These are phyloP conservation scores for Dictyostelium intermedium DNA, from an alignment of 78 protist species.

Conservation along the genomic window DNA sequence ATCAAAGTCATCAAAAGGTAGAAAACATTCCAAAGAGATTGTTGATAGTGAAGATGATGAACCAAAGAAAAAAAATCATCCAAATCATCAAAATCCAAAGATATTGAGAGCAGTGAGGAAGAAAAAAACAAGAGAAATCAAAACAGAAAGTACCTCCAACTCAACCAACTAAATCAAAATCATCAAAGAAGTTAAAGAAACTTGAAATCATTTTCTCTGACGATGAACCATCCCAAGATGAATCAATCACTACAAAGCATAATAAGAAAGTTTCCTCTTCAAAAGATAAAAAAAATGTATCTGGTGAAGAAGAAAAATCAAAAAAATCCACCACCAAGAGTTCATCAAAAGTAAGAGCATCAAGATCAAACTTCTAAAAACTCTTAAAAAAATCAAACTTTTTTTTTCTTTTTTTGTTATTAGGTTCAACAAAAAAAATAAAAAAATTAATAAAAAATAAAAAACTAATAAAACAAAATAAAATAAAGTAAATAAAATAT, in stretches of 20 bases:
- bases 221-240: neutral
- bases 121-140: neutral
- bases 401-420: neutral
- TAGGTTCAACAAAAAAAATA: neutral
- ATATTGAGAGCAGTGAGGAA: neutral
- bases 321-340: neutral
- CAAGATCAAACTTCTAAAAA: neutral
- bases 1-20: neutral
- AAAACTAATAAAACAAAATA: too few species aligned
- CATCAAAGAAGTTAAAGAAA: neutral
- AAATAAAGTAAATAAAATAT: too few species aligned
- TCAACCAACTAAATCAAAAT: neutral
- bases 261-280: neutral
- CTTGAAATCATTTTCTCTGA: neutral
- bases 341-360: neutral
- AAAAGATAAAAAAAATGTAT: neutral
- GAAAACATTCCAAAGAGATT: neutral
- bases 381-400: neutral
- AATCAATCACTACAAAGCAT: too few species aligned
- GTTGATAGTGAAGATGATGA: neutral
- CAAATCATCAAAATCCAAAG: neutral
- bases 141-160: neutral
- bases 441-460: neutral
- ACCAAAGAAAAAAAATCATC: neutral
- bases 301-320: neutral